Conservation (phyloP, 805 yeast species). For the Hanseniaspora vineae region DNA sequence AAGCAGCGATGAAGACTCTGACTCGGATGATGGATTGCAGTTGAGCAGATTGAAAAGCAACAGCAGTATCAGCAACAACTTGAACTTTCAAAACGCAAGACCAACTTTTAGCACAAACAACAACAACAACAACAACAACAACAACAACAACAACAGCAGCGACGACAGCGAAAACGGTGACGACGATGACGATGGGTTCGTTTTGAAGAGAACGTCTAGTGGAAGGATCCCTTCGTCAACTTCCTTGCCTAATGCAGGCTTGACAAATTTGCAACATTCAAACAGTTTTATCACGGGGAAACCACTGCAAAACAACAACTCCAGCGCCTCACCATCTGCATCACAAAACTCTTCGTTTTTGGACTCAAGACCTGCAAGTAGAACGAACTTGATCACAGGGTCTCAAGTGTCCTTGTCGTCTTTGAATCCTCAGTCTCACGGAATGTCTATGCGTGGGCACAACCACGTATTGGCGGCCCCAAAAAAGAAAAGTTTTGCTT, state of each 20-base stretch:
- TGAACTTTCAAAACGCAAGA: background rate
- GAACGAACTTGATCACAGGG: background rate
- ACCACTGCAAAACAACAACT: conserved; percentile 5
- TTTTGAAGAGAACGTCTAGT: conserved; percentile 15
- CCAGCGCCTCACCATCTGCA: background rate
- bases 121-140: background rate
- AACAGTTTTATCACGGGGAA: conserved; percentile 22
- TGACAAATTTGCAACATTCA: conserved; percentile 9
- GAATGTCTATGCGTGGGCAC: background rate
- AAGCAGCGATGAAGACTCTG: too few species aligned
- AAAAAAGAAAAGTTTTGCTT: conserved; percentile 3
- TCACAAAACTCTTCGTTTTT: background rate
- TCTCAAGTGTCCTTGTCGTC: background rate
- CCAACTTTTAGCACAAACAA: background rate
- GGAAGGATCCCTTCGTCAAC: conserved; percentile 14
- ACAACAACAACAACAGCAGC: background rate
- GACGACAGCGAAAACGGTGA: conserved; percentile 10
- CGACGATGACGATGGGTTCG: conserved; percentile 8
- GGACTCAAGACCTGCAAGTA: background rate
- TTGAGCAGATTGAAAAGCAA: too few species aligned
- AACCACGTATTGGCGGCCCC: conserved; percentile 3
- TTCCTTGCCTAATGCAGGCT: conserved; percentile 10
- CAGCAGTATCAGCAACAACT: too few species aligned
- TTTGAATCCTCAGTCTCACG: background rate
- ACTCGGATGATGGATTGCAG: too few species aligned